Conservation (phyloP, 2,329 filamentous ascomycete genomes). For the Colletotrichum tabaci region DNA sequence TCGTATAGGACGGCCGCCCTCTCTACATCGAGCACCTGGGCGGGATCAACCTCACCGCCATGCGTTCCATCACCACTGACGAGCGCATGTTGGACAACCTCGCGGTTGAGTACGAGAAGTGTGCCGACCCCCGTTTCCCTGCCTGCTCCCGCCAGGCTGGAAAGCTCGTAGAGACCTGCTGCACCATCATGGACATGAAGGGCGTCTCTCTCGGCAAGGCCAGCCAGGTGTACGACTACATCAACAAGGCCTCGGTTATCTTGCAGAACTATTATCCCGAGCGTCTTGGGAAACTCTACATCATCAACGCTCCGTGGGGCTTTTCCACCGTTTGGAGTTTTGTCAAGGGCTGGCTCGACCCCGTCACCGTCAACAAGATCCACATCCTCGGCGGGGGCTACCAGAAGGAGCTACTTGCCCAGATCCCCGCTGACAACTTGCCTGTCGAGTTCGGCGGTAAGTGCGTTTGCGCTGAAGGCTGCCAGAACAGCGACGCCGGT, state of each 20-base stretch:
- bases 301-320: conserved; percentile 98
- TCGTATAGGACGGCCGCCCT: conserved; percentile 86
- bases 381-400: conserved; percentile 88
- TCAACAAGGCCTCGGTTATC: conserved; percentile 86
- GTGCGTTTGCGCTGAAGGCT: conserved; percentile 87
- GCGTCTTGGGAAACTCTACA: conserved; percentile 93
- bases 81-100: conserved; percentile 98
- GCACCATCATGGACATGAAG: conserved; percentile 98
- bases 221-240: conserved; percentile 88
- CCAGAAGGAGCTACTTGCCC: conserved; percentile 85
- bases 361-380: conserved; percentile 97
- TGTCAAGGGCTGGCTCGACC: conserved; percentile 95
- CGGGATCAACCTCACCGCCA: conserved; percentile 89
- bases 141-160: conserved; percentile 95
- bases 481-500: conserved; percentile 87
- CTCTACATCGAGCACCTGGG: conserved; percentile 98
- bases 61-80: conserved; percentile 92
- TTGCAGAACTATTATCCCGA: conserved; percentile 99
- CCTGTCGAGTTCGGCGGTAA: conserved; percentile 87
- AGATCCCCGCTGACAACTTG: conserved; percentile 91
- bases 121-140: conserved; percentile 92
- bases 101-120: conserved; percentile 97
- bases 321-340: conserved; percentile 89
- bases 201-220: conserved; percentile 89
- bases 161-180: conserved; percentile 95